Base-by-base conservation (phyloP, 2,329 filamentous ascomycete genomes). In the Penicillium brasilianum region DNA sequence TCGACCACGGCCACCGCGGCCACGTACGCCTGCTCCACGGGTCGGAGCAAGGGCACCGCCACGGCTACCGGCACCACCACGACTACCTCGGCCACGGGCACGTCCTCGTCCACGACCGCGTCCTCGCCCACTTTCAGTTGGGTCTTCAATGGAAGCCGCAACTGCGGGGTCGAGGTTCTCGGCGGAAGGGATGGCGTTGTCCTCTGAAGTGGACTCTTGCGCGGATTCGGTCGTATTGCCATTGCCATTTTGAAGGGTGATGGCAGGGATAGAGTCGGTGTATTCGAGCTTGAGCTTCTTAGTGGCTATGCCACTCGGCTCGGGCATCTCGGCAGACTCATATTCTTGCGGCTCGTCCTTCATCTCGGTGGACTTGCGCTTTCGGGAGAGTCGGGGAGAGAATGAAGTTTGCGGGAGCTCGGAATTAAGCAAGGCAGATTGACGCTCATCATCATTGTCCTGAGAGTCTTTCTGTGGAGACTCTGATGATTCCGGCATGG, bases 241-340 rank as follows among this genome's bases (percentile, higher is more conserved):
- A 6, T 52, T 63, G 36, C 68, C 68, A 6, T 48, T 28, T 34
- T 70, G 70, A 30, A 69, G n/a, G 18, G 63, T 61, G 41, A 63
- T 67, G 14, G 68, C 63, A 37, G 65, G 58, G n/a, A 60, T 66
- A n/a, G 60, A 46, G 44, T 70, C 70, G 18, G 65, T 65, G 8
- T 73, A 69, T 61, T 76, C 76, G 43, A 72, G 20, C 54, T 76
- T 77, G 8, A 64, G 60, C 49, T 72, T 77, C 60, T 76, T 76
- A 52, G 58, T 64, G 8, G 65, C 60, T 14, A 66, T 25, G 25
- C 18, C 44, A 28, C 14, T 48, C 14, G 46, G 64, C 28, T 57
- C 61, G n/a, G 62, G 46, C 6, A 37, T n/a, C n/a, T 60, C 67
- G 4, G 57, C 63, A 14, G 62, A 60, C 25, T 68, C 62, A 13